A percentile compares a stretch with the other conserved stretches of the same genome.
Conservation (phyloP, 768 basidiomycete genomes). For the Trametopsis cervina region DNA sequence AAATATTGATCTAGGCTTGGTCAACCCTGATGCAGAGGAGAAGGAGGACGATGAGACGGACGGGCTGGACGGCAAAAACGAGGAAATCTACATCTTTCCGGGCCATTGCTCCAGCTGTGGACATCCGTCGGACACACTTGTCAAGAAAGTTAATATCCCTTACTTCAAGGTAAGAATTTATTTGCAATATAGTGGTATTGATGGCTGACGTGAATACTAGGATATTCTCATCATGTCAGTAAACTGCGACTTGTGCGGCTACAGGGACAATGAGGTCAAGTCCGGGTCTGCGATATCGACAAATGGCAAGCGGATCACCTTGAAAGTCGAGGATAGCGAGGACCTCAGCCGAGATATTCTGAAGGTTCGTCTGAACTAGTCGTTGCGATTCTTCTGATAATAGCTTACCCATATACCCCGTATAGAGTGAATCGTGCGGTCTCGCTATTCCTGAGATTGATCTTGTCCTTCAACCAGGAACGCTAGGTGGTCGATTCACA, state of each 20-base stretch:
- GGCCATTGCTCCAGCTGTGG: constrained; percentile 88
- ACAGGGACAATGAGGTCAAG: constrained; percentile 97
- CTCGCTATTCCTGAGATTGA: constrained; percentile 92
- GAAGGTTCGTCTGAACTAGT: constrained; percentile 49
- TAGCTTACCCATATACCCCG: background rate
- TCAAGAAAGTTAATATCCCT: constrained; percentile 96
- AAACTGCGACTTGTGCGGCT: constrained; percentile 92
- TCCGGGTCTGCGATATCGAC: constrained; percentile 85
- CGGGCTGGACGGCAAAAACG: constrained; percentile 42
- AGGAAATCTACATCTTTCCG: constrained; percentile 86
- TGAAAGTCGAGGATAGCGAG: constrained; percentile 88
- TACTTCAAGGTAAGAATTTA: constrained; percentile 73
- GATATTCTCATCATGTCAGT: constrained; percentile 98
- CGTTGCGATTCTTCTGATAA: background rate
- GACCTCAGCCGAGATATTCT: constrained; percentile 91
- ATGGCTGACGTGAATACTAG: constrained; percentile 30
- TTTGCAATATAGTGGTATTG: too few relatives aligned
- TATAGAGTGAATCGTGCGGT: constrained; percentile 88
- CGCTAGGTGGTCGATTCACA: constrained; percentile 95
- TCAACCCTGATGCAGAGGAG: constrained; percentile 38
- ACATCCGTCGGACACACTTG: constrained; percentile 73
- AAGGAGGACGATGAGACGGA: constrained; percentile 3
- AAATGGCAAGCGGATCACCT: constrained; percentile 77
- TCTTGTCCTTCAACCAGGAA: constrained; percentile 84
- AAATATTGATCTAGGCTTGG: constrained; percentile 72